Evolutionary conservation across 2,329 filamentous ascomycete genomes (phyloP).

Genomic region (Dryadomyces quercivorus): DNA sequence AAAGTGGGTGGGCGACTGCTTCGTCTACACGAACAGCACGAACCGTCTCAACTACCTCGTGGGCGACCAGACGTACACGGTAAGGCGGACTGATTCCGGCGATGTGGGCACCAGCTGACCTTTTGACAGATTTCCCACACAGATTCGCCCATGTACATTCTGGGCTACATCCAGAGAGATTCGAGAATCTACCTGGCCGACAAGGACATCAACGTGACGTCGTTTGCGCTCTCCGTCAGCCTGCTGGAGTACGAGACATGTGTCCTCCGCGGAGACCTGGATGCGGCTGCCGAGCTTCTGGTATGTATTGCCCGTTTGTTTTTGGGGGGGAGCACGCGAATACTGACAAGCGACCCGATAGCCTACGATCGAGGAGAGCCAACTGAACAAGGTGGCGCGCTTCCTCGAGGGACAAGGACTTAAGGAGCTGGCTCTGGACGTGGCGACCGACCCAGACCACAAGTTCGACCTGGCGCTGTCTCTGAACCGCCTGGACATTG

Average conservation of each 20-base stretch:
- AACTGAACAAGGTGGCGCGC: constrained; percentile 95
- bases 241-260: constrained; percentile 96
- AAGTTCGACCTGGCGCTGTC: constrained; percentile 86
- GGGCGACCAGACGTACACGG: constrained; percentile 93
- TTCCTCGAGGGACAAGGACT: constrained; percentile 79
- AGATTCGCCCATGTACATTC: constrained; percentile 85
- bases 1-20: constrained; percentile 97
- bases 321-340: neutral
- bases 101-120: neutral
- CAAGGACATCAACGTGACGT: constrained; percentile 87
- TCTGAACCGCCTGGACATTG: constrained; percentile 73
- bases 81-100: constrained; percentile 23
- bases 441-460: constrained; percentile 90
- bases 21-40: constrained; percentile 95
- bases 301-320: neutral
- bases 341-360: neutral
- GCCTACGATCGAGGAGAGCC: constrained; percentile 71
- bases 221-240: constrained; percentile 78
- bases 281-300: constrained; percentile 76
- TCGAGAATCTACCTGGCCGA: constrained; percentile 91
- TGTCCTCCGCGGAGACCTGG: constrained; percentile 86
- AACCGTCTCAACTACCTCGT: constrained; percentile 97
- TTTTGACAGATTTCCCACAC: constrained; percentile 57
- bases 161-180: constrained; percentile 91
- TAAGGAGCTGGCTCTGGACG: constrained; percentile 88